A percentile compares a stretch with the other conserved stretches of the same genome.
Conservation (phyloP, 192 early-diverging fungal genomes). For the Coemansia sp. region DNA sequence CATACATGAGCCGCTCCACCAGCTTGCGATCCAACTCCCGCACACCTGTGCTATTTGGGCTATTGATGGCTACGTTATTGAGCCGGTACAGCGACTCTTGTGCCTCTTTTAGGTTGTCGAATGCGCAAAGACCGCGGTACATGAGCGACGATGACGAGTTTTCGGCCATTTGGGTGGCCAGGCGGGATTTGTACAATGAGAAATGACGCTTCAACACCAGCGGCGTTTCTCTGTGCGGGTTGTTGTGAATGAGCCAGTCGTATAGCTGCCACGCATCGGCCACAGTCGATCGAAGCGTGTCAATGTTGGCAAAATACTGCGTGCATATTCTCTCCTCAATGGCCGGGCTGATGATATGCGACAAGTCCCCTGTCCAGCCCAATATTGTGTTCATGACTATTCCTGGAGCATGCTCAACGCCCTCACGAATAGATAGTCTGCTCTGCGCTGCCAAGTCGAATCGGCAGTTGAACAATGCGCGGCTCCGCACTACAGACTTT, state of each 20-base stretch:
- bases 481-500: constrained; percentile 12
- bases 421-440: constrained; percentile 16
- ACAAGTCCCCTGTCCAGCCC: constrained; percentile 33
- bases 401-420: constrained; percentile 37
- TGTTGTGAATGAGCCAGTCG: constrained; percentile 28
- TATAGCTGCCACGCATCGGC: constrained; percentile 45
- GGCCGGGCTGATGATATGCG: constrained; percentile 15
- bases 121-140: neutral
- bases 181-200: neutral
- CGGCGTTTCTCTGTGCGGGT: constrained; percentile 6
- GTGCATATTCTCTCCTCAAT: constrained; percentile 1
- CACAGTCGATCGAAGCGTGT: constrained; percentile 10
- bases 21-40: neutral
- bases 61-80: neutral
- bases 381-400: constrained; percentile 35
- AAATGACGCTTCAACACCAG: neutral
- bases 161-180: neutral
- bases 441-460: constrained; percentile 16
- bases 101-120: neutral
- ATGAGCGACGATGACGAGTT: constrained; percentile 11
- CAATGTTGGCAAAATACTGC: constrained; percentile 16
- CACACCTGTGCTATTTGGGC: neutral
- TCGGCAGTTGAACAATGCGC: constrained; percentile 19
- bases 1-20: neutral
- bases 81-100: neutral